Evolutionary conservation across 2,329 filamentous ascomycete species (phyloP), one percentile per base, ranked within the genome.

Genomic region (Grosmannia huntii): DNA sequence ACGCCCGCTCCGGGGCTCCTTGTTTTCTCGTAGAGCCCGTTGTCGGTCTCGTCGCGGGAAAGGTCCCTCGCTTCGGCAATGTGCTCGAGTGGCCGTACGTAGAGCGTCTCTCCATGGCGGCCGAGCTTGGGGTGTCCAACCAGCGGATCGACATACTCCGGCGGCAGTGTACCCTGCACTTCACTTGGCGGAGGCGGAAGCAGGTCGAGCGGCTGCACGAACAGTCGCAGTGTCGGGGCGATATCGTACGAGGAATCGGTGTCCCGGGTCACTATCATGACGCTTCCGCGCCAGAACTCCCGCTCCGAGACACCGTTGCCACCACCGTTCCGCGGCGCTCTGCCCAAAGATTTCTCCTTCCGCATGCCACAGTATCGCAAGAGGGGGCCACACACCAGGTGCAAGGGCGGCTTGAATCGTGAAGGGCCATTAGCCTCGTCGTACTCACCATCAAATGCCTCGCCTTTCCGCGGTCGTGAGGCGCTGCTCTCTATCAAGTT

Each of bases 191-290:
- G 89, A 3, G 88, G 87, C 7, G 89, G 86, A 2, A 95, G 75
- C 21, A 96, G 75, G 61, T 91, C 87, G 69, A 92, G 86, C 1
- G 90, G 87, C 67, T 96, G 91, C 7, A 86, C 84, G 69, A 97
- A 99, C 4, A 99, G 71, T 50, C 91, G 82, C 62, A 99, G 74
- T 0, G 81, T 88, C 4, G 94, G 94, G 0, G 80, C 80, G 53
- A 89, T 84, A 51, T 85, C 82, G 67, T 96, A 96, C 0, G 86
- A 87, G 2, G 92, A 97, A 48, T 86, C 81, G 2, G 82, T 79
- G 67, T 99, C 92, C 56, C 84, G 80, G 0, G 94, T 97, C 25
- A 99, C 90, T 65, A 99, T 96, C 89, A 99, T 90, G 59, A 97
- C 80, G 60, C 84, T 95, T 5, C 94, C 94, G 69, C 91, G 83